Evolutionary conservation across 2,329 filamentous ascomycete genomes (phyloP), one percentile per base, ranked within the genome.

Genomic region (Aspergillus sergii): DNA sequence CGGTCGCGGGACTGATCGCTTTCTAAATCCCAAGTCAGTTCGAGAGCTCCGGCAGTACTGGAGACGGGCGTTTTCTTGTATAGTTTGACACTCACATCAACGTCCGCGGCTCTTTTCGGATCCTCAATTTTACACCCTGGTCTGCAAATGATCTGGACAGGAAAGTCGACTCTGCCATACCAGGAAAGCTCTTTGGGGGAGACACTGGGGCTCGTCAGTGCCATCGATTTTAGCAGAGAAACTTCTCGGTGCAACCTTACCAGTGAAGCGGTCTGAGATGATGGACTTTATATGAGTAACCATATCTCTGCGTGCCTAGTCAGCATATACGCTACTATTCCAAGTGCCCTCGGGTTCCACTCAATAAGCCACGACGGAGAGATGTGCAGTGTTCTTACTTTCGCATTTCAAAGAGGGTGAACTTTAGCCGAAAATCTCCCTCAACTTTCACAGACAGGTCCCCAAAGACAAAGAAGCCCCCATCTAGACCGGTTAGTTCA

Each of bases 401-500:
- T 69, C 81, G 83, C 79, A 92, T 87, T 75, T 94, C 91, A 76
- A 90, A 94, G 16, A 96, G 83, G 56, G 87, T 90, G 74, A 97
- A 96, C 60, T 88, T 86, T 45, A 97, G 83, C 41, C 89, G 84
- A 73, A 89, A 94, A 23, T 82, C 83, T 34, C 93, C 93, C 70
- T 91, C 87, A 28, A 88, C 82, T 73, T 90, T 90, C 64, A 94
- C 88, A 0, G 92, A 95, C 26, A 97, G 82, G 76, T 97, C 93
- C 6, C 91, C 91, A 77, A 96, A 96, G n/a, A 96, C 89, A 72
- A 96, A 96, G 79, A 93, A 96, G 0, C 89, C 92, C 12, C 91
- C 91, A 76, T 95, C 92, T 80, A 64, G 57, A 65, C 23, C 26
- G 39, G 21, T 14, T 14, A 26, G 57, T 60, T 65, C 57, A 66